These are phyloP conservation scores for Geosmithia morbida DNA, from an alignment of 2,329 filamentous ascomycete species.

Conservation along the genomic window DNA sequence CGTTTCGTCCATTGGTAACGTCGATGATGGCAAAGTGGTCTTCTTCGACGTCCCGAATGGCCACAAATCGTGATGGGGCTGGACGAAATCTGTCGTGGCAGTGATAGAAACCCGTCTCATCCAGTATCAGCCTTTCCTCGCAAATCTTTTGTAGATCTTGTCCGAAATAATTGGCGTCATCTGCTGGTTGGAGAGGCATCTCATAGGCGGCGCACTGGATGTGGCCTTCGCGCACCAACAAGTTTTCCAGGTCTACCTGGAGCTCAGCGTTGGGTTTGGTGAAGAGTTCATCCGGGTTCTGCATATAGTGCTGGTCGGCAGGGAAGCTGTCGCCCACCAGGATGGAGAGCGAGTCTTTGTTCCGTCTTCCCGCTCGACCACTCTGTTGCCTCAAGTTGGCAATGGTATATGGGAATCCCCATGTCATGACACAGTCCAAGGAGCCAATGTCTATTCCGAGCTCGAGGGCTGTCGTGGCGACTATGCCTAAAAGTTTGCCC, in stretches of 20 bases:
- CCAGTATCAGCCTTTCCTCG: conserved; percentile 56
- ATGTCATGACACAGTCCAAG: conserved; percentile 83
- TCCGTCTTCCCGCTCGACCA: conserved; percentile 78
- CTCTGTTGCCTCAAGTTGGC: conserved; percentile 91
- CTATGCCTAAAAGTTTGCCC: conserved; percentile 80
- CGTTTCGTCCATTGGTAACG: conserved; percentile 66
- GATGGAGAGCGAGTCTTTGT: conserved; percentile 85
- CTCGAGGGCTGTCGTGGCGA: conserved; percentile 87
- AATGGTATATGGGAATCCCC: conserved; percentile 92
- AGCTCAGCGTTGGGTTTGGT: conserved; percentile 80
- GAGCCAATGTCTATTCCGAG: conserved; percentile 91
- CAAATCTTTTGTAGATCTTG: conserved; percentile 57
- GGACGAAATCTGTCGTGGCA: conserved; percentile 82
- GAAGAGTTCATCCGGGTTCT: conserved; percentile 86
- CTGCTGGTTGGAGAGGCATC: conserved; percentile 71
- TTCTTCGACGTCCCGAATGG: conserved; percentile 77
- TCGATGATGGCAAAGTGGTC: conserved; percentile 93
- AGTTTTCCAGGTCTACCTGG: conserved; percentile 82
- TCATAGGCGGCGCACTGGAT: conserved; percentile 92
- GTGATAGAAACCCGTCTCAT: conserved; percentile 73
- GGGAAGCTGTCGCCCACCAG: conserved; percentile 81
- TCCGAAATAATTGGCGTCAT: conserved; percentile 71
- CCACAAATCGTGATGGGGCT: conserved; percentile 65
- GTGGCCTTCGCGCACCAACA: conserved; percentile 85
- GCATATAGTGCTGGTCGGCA: conserved; percentile 94